phyloP scores from a whole-genome alignment of 257 asterid genomes.

The Nemophila menziesii region DNA sequence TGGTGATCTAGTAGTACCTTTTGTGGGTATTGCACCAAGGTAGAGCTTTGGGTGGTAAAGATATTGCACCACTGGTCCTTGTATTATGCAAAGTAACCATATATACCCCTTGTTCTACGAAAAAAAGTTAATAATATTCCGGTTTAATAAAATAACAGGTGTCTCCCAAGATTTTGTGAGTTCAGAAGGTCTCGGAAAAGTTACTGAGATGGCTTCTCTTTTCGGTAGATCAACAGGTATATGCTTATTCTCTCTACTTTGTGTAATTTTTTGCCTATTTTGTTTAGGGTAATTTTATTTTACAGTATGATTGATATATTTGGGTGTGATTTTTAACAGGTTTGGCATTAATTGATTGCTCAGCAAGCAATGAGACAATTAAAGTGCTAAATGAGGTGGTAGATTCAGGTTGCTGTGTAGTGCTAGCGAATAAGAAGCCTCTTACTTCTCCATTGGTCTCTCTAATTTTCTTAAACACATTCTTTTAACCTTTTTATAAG shows the following conservation, averaged over 20 bases:
- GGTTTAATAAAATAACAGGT: constrained; percentile 26
- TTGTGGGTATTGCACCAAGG: background rate
- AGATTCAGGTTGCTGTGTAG: constrained; percentile 53
- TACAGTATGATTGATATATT: background rate
- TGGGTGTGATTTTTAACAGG: constrained; percentile 44
- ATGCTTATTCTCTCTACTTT: constrained; percentile 8
- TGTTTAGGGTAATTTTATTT: background rate
- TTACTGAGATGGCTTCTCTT: constrained; percentile 37
- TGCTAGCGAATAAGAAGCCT: constrained; percentile 91
- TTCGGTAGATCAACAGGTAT: constrained; percentile 52
- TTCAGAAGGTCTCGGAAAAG: constrained; percentile 37
- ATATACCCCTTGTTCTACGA: background rate
- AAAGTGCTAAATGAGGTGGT: constrained; percentile 40
- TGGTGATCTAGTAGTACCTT: background rate
- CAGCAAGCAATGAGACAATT: constrained; percentile 82
- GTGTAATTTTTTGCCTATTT: background rate
- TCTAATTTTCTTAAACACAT: constrained; percentile 6
- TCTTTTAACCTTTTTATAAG: constrained; percentile 1
- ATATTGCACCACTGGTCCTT: too few relatives aligned
- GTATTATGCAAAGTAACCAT: too few relatives aligned
- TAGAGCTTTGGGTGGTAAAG: too few relatives aligned
- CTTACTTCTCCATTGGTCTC: constrained; percentile 70
- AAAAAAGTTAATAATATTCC: background rate
- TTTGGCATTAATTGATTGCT: constrained; percentile 70
- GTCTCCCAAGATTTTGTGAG: constrained; percentile 39